Conservation (phyloP, 345 rosid species). For the Bruguiera parviflora region DNA sequence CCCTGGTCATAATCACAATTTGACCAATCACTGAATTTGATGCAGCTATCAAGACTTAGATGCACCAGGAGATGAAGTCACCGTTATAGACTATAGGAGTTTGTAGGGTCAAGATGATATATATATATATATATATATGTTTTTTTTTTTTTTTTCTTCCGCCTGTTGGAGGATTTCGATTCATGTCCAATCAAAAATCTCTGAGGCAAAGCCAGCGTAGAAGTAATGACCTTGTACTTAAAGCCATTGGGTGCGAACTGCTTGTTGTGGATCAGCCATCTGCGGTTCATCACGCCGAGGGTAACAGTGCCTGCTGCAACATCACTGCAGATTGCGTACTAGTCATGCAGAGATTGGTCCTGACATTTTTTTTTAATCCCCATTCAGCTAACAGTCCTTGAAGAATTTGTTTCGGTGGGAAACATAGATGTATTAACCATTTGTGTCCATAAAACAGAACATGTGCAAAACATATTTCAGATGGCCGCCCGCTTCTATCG, state of each 20-base stretch:
- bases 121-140: too few relatives aligned
- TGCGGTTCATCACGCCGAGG: slow-evolving; percentile 4
- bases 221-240: slow-evolving; percentile 6
- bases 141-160: not conserved
- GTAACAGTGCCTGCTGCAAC: slow-evolving; percentile 10
- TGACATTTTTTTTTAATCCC: not conserved
- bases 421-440: not conserved
- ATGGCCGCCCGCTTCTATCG: slow-evolving; percentile 6
- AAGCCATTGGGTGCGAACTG: not conserved
- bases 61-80: slow-evolving; percentile 96
- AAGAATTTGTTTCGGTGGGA: slow-evolving; percentile 11
- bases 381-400: not conserved
- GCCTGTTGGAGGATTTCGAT: not conserved
- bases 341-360: slow-evolving; percentile 2
- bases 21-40: not conserved
- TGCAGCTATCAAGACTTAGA: slow-evolving; percentile 97
- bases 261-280: not conserved
- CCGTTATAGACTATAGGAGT: slow-evolving; percentile 97
- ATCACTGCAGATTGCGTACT: slow-evolving; percentile 5
- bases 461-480: slow-evolving; percentile 9
- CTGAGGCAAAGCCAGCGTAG: not conserved
- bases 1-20: not conserved
- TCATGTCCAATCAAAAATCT: not conserved
- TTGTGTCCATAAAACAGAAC: slow-evolving; percentile 19
- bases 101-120: slow-evolving; percentile 41